Evolutionary conservation across 129 eudicot genomes (phyloP).

Genomic region (Saussurea involucrata): DNA sequence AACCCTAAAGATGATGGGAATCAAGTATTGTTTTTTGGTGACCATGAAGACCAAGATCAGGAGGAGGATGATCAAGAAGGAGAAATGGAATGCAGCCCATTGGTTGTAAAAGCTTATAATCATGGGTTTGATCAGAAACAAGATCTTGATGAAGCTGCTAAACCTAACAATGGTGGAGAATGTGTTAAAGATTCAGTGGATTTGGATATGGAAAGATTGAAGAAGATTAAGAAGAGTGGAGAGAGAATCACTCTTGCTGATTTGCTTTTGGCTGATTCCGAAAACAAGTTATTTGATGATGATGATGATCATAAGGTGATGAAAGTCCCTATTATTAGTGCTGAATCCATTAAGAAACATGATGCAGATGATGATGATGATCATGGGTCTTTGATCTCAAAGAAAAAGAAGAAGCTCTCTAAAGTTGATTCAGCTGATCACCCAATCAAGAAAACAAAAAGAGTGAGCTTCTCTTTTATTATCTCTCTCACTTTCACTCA

Average conservation of each 20-base stretch:
- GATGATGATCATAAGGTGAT: slow-evolving; percentile 7
- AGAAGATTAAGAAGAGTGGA: slow-evolving; percentile 23
- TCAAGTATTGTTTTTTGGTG: slow-evolving; percentile 1
- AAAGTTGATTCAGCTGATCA: slow-evolving; percentile 27
- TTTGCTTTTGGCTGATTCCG: slow-evolving; percentile 50
- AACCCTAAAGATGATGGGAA: slow-evolving; percentile 5
- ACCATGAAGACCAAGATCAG: not conserved
- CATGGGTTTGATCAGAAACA: slow-evolving; percentile 20
- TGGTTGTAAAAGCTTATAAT: slow-evolving; percentile 28
- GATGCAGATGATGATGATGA: not conserved
- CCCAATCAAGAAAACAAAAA: slow-evolving; percentile 42
- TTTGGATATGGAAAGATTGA: not conserved
- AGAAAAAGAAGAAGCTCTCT: slow-evolving; percentile 24
- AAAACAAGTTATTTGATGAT: slow-evolving; percentile 6
- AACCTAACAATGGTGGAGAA: slow-evolving; percentile 6
- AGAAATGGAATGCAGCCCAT: slow-evolving; percentile 34
- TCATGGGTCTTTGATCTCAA: slow-evolving; percentile 26
- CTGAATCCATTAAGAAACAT: slow-evolving; percentile 1
- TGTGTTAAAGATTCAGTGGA: not conserved
- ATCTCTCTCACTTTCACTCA: not conserved
- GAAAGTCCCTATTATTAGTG: not conserved
- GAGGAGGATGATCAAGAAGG: slow-evolving; percentile 4
- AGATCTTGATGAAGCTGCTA: slow-evolving; percentile 15
- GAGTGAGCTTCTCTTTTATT: slow-evolving; percentile 33
- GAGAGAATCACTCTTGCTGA: slow-evolving; percentile 71